Evolutionary conservation across 1,284 basidiomycete species (phyloP), one percentile per base, ranked within the genome.

Genomic region (Sanguinoderma infundibulare): DNA sequence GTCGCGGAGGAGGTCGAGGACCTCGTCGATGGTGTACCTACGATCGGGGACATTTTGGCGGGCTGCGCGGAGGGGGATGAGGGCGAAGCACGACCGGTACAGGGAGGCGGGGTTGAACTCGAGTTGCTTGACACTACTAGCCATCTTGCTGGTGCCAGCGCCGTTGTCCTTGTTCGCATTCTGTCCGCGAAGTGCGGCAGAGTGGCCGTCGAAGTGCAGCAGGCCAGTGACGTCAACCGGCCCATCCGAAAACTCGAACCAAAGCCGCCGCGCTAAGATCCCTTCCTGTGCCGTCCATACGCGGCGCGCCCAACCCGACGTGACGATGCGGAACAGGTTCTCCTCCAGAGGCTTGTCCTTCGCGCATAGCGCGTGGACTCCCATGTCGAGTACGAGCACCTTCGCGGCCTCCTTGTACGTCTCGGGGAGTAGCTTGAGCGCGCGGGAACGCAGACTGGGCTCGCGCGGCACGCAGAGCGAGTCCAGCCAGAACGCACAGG

Each of bases 401-500:
- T 36, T 34, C 20, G 10, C 40, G 4, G 66, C 66, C 6, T 61
- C 39, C 12, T n/a, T 28, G 42, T 65, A 67, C 15, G 66, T 67
- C 36, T 44, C 15, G 10, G 50, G 61, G 54, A 67, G 65, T 6
- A 67, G 53, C 8, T n/a, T 40, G 6, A 67, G 61, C 22, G 64
- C 66, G 12, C 46, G 55, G 20, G 49, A 46, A 17, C 66, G 42
- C 30, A 51, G 9, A 8, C n/a, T 22, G n/a, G 28, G 20, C 5
- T 53, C 39, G 22, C 24, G 42, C 1, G 66, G 64, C 8, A 67
- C 44, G 55, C 66, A 67, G 22, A 67, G 64, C 10, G 54, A 52
- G 44, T 67, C 66, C 55, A 61, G 55, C 66, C 66, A 67, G 34
- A 67, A 61, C 5, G 59, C 56, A 10, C 63, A 63, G 3, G 12